Evolutionary conservation across 2,329 filamentous ascomycete genomes (phyloP).

Genomic region (Colletotrichum cereale): DNA sequence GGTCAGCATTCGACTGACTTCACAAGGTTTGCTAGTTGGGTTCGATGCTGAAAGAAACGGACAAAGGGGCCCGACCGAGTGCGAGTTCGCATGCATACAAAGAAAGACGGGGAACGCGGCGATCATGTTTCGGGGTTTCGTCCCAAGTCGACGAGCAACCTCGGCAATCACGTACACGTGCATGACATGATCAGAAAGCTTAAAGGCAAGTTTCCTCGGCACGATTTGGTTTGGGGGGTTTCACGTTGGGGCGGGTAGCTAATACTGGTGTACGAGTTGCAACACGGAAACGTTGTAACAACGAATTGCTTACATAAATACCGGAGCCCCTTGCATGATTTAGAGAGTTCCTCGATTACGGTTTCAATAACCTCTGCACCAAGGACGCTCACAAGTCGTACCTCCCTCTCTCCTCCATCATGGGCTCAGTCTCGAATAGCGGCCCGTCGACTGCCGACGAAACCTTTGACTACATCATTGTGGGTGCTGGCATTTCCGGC

Average conservation of each 20-base stretch:
- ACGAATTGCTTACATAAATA: not conserved
- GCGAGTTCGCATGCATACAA: not conserved
- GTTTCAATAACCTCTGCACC: not conserved
- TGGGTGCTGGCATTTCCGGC: conserved; percentile 81
- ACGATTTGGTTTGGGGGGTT: not conserved
- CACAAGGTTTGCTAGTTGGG: not conserved
- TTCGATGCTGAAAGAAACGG: not conserved
- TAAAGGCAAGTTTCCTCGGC: not conserved
- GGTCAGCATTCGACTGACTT: not conserved
- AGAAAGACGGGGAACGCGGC: not conserved
- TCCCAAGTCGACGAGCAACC: not conserved
- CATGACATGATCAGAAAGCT: not conserved
- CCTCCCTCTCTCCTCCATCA: not conserved
- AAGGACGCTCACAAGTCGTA: not conserved
- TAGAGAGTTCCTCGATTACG: too few relatives aligned
- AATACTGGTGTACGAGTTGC: not conserved
- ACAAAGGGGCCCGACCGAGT: not conserved
- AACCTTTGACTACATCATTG: conserved; percentile 68
- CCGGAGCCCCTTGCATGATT: not conserved
- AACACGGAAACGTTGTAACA: not conserved
- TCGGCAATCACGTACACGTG: not conserved
- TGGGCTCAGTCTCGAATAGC: not conserved
- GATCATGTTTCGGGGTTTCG: not conserved
- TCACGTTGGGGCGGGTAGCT: not conserved
- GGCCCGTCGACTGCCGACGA: not conserved